Evolutionary conservation across 108 stramenopile species (phyloP).

Genomic region (Nitzschia putrida): DNA sequence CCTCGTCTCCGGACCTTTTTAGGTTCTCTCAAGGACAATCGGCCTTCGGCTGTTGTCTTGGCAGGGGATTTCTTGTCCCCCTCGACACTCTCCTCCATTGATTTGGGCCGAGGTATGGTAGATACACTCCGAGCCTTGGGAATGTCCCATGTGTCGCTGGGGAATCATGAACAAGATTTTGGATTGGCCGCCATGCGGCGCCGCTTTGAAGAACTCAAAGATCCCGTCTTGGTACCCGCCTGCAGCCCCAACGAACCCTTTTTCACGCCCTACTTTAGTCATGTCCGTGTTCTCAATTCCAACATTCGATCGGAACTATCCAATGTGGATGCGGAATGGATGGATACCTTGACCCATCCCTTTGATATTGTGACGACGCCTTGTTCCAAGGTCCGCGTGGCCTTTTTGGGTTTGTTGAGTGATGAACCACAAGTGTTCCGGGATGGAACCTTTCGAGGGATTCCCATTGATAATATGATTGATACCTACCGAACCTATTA

Average conservation of each 20-base stretch:
- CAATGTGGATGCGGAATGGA: slow-evolving; percentile 33
- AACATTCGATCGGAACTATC: slow-evolving; percentile 51
- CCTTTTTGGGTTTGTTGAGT: slow-evolving; percentile 69
- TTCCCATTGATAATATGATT: slow-evolving; percentile 55
- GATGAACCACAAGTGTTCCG: slow-evolving; percentile 72
- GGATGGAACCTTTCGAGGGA: slow-evolving; percentile 64
- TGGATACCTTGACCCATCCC: slow-evolving; percentile 28
- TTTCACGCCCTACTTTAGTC: background rate
- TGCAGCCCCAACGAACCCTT: background rate
- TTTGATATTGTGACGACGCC: slow-evolving; percentile 31
- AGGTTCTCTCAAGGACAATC: background rate
- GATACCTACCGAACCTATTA: slow-evolving; percentile 22
- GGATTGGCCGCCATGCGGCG: slow-evolving; percentile 41
- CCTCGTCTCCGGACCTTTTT: slow-evolving; percentile 40
- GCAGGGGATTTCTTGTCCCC: slow-evolving; percentile 76
- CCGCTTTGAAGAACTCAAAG: slow-evolving; percentile 44
- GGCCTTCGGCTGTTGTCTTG: slow-evolving; percentile 53
- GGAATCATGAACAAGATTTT: slow-evolving; percentile 81
- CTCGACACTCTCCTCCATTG: slow-evolving; percentile 63
- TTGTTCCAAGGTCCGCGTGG: slow-evolving; percentile 38
- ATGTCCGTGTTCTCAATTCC: slow-evolving; percentile 56
- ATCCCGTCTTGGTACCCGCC: background rate
- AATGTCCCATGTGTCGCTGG: slow-evolving; percentile 68
- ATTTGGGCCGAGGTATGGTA: slow-evolving; percentile 67
- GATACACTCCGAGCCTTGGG: slow-evolving; percentile 55